phyloP scores from a whole-genome alignment of 805 yeast species.

The Deakozyma indianensis region DNA sequence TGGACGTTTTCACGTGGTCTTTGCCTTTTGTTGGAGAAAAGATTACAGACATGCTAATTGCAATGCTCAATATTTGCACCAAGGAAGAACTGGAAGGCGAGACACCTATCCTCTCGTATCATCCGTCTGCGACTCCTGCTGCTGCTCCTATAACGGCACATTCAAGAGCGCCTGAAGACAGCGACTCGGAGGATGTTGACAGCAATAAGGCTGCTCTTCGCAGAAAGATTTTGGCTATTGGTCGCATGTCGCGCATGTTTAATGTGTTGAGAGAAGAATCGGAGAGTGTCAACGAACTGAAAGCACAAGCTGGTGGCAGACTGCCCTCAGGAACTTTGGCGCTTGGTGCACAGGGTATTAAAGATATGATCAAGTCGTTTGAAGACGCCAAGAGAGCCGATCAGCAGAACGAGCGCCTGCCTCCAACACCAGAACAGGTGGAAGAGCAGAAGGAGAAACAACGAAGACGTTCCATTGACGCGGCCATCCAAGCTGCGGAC shows the following conservation, averaged over 20 bases:
- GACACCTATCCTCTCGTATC: constrained; percentile 5
- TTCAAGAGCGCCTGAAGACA: not conserved
- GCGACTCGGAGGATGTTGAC: not conserved
- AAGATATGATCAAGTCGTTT: constrained; percentile 52
- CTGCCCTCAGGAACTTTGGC: constrained; percentile 78
- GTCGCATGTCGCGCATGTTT: constrained; percentile 90
- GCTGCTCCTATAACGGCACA: constrained; percentile 6
- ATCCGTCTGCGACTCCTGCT: constrained; percentile 3
- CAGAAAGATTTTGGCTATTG: constrained; percentile 87
- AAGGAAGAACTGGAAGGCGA: constrained; percentile 83
- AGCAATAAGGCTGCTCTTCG: constrained; percentile 8
- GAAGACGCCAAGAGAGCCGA: constrained; percentile 78
- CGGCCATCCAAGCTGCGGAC: constrained; percentile 16
- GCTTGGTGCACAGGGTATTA: constrained; percentile 70
- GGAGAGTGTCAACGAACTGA: constrained; percentile 70
- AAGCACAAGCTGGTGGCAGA: constrained; percentile 55
- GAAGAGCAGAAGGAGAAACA: constrained; percentile 29
- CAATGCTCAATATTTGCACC: constrained; percentile 84
- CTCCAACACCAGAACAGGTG: constrained; percentile 58
- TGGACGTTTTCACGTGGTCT: constrained; percentile 97
- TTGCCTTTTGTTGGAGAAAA: constrained; percentile 95
- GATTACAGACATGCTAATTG: constrained; percentile 82
- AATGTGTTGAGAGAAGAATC: constrained; percentile 76
- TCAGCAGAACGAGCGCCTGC: constrained; percentile 71
- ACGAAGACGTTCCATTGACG: constrained; percentile 23